Base-by-base conservation (phyloP, 148 eudicot genomes). In the Linanthus parryae region DNA sequence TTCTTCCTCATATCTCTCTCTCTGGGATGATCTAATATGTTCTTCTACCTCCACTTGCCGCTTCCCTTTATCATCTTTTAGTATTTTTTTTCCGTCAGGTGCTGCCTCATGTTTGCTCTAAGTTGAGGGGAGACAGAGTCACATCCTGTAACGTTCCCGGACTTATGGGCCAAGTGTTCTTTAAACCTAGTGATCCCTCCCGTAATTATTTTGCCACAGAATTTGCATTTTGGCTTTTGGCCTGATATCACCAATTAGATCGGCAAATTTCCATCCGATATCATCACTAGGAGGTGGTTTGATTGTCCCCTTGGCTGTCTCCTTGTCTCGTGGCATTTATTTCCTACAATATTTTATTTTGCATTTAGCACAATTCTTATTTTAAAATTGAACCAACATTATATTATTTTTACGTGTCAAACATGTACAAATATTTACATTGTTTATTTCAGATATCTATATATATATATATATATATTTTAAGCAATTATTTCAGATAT, bases 111-210 rank as follows among this genome's bases (percentile, higher is more conserved):
- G 1, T 41, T 2, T 41, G 3, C 45, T 41, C 19, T 22, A 11
- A 3, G 8, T 11, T 10, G 16, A 22, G 5, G 35, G 7, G 11
- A 41, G 21, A 17, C 45, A 4, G 5, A 22, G 19, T 7, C 45
- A 41, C n/a, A 15, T 14, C 16, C 21, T 19, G 3, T n/a, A n/a
- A 41, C n/a, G 19, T 41, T 41, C 2, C 45, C 45, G 16, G 45
- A 41, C 21, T 41, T 41, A 10, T 41, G 45, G 7, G 45, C 45
- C 3, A 41, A 41, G 19, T 41, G 45, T n/a, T 41, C 45, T 41
- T 41, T 41, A n/a, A 41, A 41, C 19, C 18, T 19, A 15, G 45
- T 41, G 9, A 41, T 41, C 19, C 19, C 45, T 3, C 45, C 45
- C 19, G 4, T 41, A 2, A 16, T 9, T 15, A 15, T 4, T 15